Evolutionary conservation across 2,329 filamentous ascomycete species (phyloP), one percentile per base, ranked within the genome.

Genomic region (Dactylellina haptotyla): DNA sequence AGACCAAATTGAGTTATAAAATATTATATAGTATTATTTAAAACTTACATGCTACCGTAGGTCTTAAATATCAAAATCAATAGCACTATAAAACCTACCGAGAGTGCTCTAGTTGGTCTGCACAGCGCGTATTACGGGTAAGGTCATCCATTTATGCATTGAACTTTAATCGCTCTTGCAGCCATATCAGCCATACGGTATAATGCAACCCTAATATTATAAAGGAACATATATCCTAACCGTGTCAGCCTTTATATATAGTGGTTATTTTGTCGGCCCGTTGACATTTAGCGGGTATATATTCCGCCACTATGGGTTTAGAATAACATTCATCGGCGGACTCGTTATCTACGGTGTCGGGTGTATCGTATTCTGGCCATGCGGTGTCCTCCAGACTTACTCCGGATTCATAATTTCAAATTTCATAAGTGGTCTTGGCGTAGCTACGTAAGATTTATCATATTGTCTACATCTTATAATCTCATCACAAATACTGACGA

Each of bases 281-380:
- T 77, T 82, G 3, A 79, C 81, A 16, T 78, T 83, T 62, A 81
- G 80, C 1, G 81, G 80, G 63, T 85, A 83, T 81, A 83, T 93
- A 74, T 83, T 95, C 5, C 87, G 90, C 18, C 85, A 86, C 67
- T 91, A 89, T 56, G 92, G 92, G 2, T 95, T 92, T 82, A 90
- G 92, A 76, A 87, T 87, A 43, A 92, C 90, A 0, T 93, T 95
- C 77, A 93, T 95, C 71, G 84, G 89, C 26, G 91, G 90, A 37
- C 83, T 93, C 4, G 84, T 81, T 66, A 84, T 92, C 46, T 91
- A 92, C 80, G 88, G 89, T 1, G 84, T 87, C 3, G 90, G 89
- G 1, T 91, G 90, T 34, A 87, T 94, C 75, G 92, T 93, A 82
- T 93, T 94, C 82, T 95, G 91, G 91, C 91, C 91, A 0, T 90